Base-by-base conservation (phyloP, 768 basidiomycete genomes). In the Lactifluus echinatus region DNA sequence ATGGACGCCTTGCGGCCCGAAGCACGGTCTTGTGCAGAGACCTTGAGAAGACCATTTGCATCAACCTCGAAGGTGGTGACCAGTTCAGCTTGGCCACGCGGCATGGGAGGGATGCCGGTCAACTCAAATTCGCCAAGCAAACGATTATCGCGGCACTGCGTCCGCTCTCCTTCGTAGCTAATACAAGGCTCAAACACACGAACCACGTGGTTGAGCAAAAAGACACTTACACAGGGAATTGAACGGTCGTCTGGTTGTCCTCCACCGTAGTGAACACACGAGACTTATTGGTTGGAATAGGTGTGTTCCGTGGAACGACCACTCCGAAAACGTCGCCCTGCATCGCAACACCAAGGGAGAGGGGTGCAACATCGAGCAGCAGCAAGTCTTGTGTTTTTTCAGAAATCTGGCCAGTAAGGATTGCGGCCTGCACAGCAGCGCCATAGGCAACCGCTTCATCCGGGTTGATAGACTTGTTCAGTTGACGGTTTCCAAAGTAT, bases 381-480 rank as follows among this genome's bases (percentile, higher is more conserved):
- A 99, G 85, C 65, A 99, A 87, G 71, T 98, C 95, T 73, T 93
- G 89, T 58, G 96, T 99, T 79, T 98, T 95, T 66, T 99, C 96
- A 34, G 93, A 97, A 48, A 94, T 97, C 73, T 97, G 93, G 57
- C 93, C 93, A 65, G 96, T 96, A 62, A 99, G 90, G 69, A 99
- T 89, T 57, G 96, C 96, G 60, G 96, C 96, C 76, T 99, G 96
- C 68, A 99, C 96, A 66, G 96, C 95, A 66, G 96, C 96, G 79
- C 96, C 96, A 75, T 98, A 97, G 48, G 96, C 96, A 67, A 99
- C 96, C 67, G 96, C 96, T 78, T 99, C 96, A 69, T 99, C 96
- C 62, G 96, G 96, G 83, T 99, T 99, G 78, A 99, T 99, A 58
- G 93, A 96, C 82, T 99, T 99, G 86, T 98, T 98, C 70, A 97